These are phyloP conservation scores for Rhodotorula mucilaginosa DNA, from an alignment of 1,284 basidiomycete species.

Conservation along the genomic window DNA sequence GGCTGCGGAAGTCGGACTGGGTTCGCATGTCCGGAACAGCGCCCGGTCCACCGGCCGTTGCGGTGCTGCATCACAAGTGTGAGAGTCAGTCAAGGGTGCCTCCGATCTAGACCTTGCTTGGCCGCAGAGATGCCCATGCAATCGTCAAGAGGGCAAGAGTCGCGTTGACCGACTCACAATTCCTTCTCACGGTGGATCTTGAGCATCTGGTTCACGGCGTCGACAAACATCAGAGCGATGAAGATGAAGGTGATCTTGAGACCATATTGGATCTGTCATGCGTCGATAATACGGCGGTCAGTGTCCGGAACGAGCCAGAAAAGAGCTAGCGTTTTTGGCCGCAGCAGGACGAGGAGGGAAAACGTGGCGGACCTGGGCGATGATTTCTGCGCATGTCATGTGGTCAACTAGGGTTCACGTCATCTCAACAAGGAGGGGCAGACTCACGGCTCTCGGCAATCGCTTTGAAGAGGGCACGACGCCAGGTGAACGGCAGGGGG, in stretches of 20 bases:
- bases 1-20: conserved; percentile 46
- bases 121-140: not conserved
- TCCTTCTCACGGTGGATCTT: conserved; percentile 40
- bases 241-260: conserved; percentile 45
- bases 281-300: no score
- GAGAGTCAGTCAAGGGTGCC: not conserved
- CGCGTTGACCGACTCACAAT: conserved; percentile 12
- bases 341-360: not conserved
- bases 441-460: conserved; percentile 45
- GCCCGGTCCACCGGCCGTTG: not conserved
- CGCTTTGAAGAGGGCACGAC: conserved; percentile 50
- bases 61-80: not conserved
- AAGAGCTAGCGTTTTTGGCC: no score
- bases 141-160: no score
- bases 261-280: conserved; percentile 44
- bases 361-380: conserved; percentile 45
- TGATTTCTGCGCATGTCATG: conserved; percentile 25
- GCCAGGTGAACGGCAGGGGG: conserved; percentile 50
- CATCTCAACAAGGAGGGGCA: no score
- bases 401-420: no score
- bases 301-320: no score
- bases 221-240: conserved; percentile 36
- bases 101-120: no score
- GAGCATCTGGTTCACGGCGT: conserved; percentile 40
- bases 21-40: conserved; percentile 40